Evolutionary conservation across 2,329 filamentous ascomycete species (phyloP).

Genomic region (Cercospora sojina): DNA sequence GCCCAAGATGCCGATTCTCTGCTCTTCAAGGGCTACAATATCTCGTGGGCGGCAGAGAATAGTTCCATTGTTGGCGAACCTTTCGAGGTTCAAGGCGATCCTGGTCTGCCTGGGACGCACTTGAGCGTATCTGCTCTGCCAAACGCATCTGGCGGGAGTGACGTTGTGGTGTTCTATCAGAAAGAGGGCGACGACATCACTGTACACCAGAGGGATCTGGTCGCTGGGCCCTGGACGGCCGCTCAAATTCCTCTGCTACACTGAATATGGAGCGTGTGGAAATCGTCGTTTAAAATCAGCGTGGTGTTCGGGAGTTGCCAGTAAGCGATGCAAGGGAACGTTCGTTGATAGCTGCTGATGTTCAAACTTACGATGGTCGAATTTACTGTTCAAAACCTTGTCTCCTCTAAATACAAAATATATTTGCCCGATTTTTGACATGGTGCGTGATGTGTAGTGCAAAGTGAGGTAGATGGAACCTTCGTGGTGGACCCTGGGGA

Average conservation of each 20-base stretch:
- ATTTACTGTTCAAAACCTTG: background rate
- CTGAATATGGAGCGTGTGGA: background rate
- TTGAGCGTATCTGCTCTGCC: conserved; percentile 41
- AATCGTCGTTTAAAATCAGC: background rate
- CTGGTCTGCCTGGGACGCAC: conserved; percentile 43
- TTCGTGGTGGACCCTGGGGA: background rate
- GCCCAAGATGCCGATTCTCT: conserved; percentile 39
- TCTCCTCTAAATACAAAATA: too few relatives aligned
- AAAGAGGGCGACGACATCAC: conserved; percentile 34
- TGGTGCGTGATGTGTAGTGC: background rate
- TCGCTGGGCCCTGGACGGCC: conserved; percentile 34
- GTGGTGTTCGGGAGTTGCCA: background rate
- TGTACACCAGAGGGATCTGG: conserved; percentile 34
- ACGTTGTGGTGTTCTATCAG: conserved; percentile 39
- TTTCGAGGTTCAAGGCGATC: conserved; percentile 39
- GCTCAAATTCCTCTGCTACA: conserved; percentile 23
- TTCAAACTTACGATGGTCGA: background rate
- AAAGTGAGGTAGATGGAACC: background rate
- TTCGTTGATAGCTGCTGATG: background rate
- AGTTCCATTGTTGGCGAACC: conserved; percentile 37
- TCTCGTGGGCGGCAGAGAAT: conserved; percentile 43
- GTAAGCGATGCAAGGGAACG: background rate
- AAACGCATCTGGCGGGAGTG: conserved; percentile 33
- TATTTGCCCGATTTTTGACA: too few relatives aligned
- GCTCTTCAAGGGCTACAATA: conserved; percentile 43